These are phyloP conservation scores for Penicillium waksmanii DNA, from an alignment of 495 filamentous ascomycete species.

Conservation along the genomic window DNA sequence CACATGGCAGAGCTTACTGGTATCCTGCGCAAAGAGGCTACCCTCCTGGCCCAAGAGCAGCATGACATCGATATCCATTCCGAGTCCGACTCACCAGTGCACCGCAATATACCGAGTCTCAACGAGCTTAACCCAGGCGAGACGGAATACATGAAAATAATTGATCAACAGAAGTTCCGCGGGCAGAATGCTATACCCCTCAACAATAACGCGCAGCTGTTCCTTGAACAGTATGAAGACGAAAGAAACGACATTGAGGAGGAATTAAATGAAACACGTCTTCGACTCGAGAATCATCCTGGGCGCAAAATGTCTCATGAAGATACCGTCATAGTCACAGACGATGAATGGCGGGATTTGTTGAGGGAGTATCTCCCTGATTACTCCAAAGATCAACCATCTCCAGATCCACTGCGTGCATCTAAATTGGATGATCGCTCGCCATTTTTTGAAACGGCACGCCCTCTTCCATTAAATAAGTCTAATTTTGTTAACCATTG, in stretches of 20 bases:
- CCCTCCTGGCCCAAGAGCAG: not conserved
- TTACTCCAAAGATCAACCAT: not conserved
- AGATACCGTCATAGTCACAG: not conserved
- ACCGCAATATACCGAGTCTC: not conserved
- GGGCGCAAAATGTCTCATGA: not conserved
- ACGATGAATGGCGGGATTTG: slow-evolving; percentile 8
- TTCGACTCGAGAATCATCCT: slow-evolving; percentile 9
- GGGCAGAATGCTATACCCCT: slow-evolving; percentile 21
- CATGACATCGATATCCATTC: not conserved
- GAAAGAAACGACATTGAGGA: slow-evolving; percentile 19
- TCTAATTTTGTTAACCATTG: slow-evolving; percentile 34
- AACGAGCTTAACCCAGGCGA: slow-evolving; percentile 18
- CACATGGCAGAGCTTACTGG: slow-evolving; percentile 22
- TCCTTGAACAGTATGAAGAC: slow-evolving; percentile 28
- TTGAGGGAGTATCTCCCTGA: slow-evolving; percentile 7
- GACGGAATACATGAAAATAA: slow-evolving; percentile 22
- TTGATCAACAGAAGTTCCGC: slow-evolving; percentile 22
- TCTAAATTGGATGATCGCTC: slow-evolving; percentile 18
- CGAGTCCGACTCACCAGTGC: slow-evolving; percentile 1
- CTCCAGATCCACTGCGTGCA: slow-evolving; percentile 18
- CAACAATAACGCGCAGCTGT: slow-evolving; percentile 28
- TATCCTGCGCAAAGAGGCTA: slow-evolving; percentile 2
- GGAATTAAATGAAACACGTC: slow-evolving; percentile 25
- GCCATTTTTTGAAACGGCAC: slow-evolving; percentile 21
- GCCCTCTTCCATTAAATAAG: slow-evolving; percentile 11